Base-by-base conservation (phyloP, 208 protist species). In the Trypanosoma melophagium region DNA sequence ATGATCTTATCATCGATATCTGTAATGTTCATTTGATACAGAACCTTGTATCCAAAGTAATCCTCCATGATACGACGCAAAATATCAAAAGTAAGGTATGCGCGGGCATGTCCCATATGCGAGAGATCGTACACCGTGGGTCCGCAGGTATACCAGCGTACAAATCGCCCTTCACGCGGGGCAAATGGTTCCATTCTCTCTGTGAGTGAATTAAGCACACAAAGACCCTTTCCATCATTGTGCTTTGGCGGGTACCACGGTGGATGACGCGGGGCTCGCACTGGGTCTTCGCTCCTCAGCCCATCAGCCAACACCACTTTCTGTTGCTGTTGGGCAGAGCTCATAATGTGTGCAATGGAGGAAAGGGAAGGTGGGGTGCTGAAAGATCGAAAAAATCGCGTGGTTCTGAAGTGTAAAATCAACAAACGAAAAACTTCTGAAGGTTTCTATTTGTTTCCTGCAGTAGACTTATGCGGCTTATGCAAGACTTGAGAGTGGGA, bases 1-100 rank as follows among this genome's bases (percentile, higher is more conserved):
- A 99, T 98, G 63, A 99, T 99, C 69, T 99, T 99, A 82, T 99
- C 98, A 68, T 99, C 98, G 69, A 99, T 97, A 73, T 99, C 98
- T 16, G 98, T 99, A 53, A 99, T 98, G 78, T 99, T 99, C 94
- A 99, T 98, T 65, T 94, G 88, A 55, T 94, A 96, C 8, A 84
- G 28, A 0, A 99, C 81, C 12, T 90, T 68, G 67, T 97, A 98
- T 19, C 83, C 74, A 72, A 99, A 99, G 81, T 99, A 99, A 52
- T 99, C 85, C 59, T 93, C 81, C 81, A 99, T 87, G 31, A 99
- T 96, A 50, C 98, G 86, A 44, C 98, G 85, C 24, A 99, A 69
- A 68, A 99, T 98, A 74, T 99, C 98, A 71, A 99, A 98, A 31
- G 86, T 97, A 40, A 99, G 74, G 74, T 99, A 99, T n/a, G 95